Evolutionary conservation across 1,139 yeast genomes (phyloP).

Genomic region (Dujonia santamariae): DNA sequence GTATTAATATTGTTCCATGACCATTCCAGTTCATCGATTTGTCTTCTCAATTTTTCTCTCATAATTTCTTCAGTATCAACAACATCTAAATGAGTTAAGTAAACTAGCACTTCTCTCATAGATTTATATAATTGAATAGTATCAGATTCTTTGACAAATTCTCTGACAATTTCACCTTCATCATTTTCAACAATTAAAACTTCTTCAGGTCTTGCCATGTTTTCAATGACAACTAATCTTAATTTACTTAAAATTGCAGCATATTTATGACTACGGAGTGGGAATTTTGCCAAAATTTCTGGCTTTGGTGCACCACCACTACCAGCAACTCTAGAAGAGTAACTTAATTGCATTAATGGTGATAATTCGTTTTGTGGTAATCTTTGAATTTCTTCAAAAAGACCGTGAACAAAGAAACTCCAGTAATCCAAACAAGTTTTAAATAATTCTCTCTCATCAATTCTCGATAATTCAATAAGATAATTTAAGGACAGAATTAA

Average conservation of each 20-base stretch:
- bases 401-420: slow-evolving; percentile 75
- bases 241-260: slow-evolving; percentile 71
- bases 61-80: slow-evolving; percentile 90
- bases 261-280: slow-evolving; percentile 78
- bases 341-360: slow-evolving; percentile 72
- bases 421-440: slow-evolving; percentile 95
- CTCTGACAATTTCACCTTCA: slow-evolving; percentile 98
- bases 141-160: slow-evolving; percentile 94
- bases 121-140: slow-evolving; percentile 93
- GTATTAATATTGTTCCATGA: slow-evolving; percentile 98
- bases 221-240: slow-evolving; percentile 88
- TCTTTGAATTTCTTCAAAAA: slow-evolving; percentile 82
- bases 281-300: slow-evolving; percentile 66
- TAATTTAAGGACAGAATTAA: slow-evolving; percentile 74
- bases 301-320: slow-evolving; percentile 87
- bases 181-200: slow-evolving; percentile 95
- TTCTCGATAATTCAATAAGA: slow-evolving; percentile 78
- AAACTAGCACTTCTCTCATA: slow-evolving; percentile 93
- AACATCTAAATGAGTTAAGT: slow-evolving; percentile 92
- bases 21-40: slow-evolving; percentile 97
- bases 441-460: slow-evolving; percentile 94
- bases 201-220: slow-evolving; percentile 98
- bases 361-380: slow-evolving; percentile 69
- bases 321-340: slow-evolving; percentile 46
- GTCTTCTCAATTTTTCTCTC: slow-evolving; percentile 87